Conservation (phyloP, 1,139 yeast species). For the Pichia sp. region DNA sequence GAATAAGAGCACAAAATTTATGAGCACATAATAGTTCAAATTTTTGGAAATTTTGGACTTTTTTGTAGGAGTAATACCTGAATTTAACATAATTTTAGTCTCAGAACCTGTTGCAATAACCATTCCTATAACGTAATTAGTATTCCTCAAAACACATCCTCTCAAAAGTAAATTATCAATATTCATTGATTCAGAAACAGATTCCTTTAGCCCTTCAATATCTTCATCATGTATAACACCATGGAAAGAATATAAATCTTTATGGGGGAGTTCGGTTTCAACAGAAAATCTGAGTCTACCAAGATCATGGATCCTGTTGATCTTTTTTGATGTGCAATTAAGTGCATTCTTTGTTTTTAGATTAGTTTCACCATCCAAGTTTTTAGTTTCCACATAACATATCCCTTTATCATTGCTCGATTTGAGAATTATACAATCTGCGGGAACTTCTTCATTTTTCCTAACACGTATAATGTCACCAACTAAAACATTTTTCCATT, state of each 20-base stretch:
- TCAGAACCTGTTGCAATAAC: slow-evolving; percentile 49
- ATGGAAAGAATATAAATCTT: slow-evolving; percentile 46
- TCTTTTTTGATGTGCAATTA: slow-evolving; percentile 33
- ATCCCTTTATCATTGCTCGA: slow-evolving; percentile 48
- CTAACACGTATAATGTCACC: slow-evolving; percentile 48
- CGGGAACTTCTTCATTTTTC: slow-evolving; percentile 53
- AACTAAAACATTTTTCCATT: slow-evolving; percentile 50
- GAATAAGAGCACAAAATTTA: slow-evolving; percentile 42
- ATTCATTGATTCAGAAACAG: slow-evolving; percentile 36
- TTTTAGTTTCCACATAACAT: slow-evolving; percentile 53
- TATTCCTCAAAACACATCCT: slow-evolving; percentile 48
- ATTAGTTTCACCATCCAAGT: slow-evolving; percentile 56
- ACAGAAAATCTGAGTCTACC: slow-evolving; percentile 35
- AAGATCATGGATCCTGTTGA: slow-evolving; percentile 40
- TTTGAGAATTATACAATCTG: slow-evolving; percentile 44
- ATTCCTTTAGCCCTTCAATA: slow-evolving; percentile 14
- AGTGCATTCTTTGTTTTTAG: slow-evolving; percentile 47
- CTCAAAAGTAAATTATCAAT: slow-evolving; percentile 43
- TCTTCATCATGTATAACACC: slow-evolving; percentile 33
- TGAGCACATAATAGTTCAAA: slow-evolving; percentile 42
- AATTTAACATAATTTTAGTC: slow-evolving; percentile 50
- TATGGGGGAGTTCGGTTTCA: slow-evolving; percentile 51
- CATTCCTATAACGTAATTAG: slow-evolving; percentile 48
- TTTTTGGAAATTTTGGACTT: slow-evolving; percentile 47
- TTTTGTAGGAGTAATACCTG: slow-evolving; percentile 52